Base-by-base conservation (phyloP, 345 rosid species). In the Rubroshorea leprosula region DNA sequence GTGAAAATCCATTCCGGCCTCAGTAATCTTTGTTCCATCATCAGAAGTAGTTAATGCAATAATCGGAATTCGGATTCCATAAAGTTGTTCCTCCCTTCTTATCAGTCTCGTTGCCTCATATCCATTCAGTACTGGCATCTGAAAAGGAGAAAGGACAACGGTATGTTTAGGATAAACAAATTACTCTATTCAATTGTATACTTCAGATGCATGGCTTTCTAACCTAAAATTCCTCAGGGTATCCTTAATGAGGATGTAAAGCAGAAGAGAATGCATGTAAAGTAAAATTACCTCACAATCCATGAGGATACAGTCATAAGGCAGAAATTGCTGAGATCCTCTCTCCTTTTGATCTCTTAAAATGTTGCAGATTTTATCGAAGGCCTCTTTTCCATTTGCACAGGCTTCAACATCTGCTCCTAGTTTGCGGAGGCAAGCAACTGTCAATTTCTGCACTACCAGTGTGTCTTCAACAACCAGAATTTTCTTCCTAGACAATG, bases 281-380 rank as follows among this genome's bases (percentile, higher is more conserved):
- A 47, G 6, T 47, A 9, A 12, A 5, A 12, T 55, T 77, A 86
- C 95, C 90, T 88, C 72, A 47, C 92, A 91, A 27, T 91, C 98
- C 95, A 91, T 91, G 61, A 92, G 59, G 52, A 91, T 74, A 67
- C 35, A 80, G 63, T 84, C 86, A 41, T 75, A 84, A 20, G n/a
- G n/a, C n/a, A 62, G 68, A 50, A 0, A 53, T 5, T 49, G 12
- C 27, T 27, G 24, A 39, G 54, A 44, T 47, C 58, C 73, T 46
- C 29, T 44, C 26, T 56, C 17, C 5, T 54, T 63, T 47, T 48
- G 71, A 60, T 47, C 71, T 4, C 45, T 49, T 18, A 82, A 57
- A 25, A 64, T 45, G 38, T 66, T 65, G 50, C 65, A 29, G 13
- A 88, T 78, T 44, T 66, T 35, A 27, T 67, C 58, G 0, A 79